A percentile compares a stretch with the other conserved stretches of the same genome.
Conservation (phyloP, 352 stramenopile species). For the Phytophthora fragariaefolia region DNA sequence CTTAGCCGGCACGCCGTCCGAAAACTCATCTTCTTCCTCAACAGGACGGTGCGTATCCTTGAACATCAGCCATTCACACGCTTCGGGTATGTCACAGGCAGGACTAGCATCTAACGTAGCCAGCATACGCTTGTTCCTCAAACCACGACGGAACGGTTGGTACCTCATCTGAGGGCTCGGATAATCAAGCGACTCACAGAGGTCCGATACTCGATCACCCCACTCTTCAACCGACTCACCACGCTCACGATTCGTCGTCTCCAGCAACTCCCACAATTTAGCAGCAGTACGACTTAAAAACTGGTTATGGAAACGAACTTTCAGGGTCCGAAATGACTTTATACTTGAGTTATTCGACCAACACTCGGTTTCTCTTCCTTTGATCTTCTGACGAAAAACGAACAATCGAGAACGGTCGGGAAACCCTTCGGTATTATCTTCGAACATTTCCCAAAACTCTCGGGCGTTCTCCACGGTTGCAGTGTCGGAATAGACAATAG, state of each 20-base stretch:
- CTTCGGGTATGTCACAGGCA: background rate
- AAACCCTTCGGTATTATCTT: background rate
- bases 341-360: background rate
- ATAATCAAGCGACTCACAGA: background rate
- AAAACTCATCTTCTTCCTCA: background rate
- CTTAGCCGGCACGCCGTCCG: background rate
- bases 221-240: conserved; percentile 5
- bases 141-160: background rate
- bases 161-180: background rate
- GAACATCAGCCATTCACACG: background rate
- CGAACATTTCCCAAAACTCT: background rate
- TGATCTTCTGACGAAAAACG: background rate
- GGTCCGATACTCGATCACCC: background rate
- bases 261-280: background rate
- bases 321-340: background rate
- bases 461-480: background rate
- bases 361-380: background rate
- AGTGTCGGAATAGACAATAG: background rate
- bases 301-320: conserved; percentile 1
- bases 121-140: no score
- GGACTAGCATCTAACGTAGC: background rate
- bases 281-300: background rate
- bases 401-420: no score
- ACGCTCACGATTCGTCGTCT: background rate
- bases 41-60: background rate